Conservation (phyloP, 73 alveolate genomes). For the Tetrahymena elliotti region DNA sequence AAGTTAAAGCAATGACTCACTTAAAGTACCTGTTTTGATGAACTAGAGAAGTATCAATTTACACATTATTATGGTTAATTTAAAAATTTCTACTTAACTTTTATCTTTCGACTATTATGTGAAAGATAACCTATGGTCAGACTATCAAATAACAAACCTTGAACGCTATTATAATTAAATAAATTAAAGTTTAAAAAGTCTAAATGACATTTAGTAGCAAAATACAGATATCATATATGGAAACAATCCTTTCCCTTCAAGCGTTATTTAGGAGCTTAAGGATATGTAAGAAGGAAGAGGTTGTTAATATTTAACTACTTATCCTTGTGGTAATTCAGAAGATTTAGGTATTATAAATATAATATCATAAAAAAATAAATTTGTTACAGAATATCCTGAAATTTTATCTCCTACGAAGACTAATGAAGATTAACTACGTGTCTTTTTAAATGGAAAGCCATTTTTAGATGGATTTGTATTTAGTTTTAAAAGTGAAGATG, state of each 20-base stretch:
- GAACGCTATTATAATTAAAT: background rate
- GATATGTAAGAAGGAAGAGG: background rate
- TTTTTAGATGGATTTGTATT: background rate
- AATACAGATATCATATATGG: background rate
- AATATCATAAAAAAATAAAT: background rate
- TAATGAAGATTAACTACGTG: background rate
- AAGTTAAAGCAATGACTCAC: background rate
- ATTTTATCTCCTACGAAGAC: background rate
- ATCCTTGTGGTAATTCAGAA: background rate
- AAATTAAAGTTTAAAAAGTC: background rate
- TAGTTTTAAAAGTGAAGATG: background rate
- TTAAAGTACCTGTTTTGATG: background rate
- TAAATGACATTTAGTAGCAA: background rate
- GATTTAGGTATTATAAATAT: background rate
- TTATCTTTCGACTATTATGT: background rate
- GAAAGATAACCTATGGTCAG: background rate
- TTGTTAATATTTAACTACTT: background rate
- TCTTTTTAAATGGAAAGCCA: background rate
- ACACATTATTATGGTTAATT: background rate
- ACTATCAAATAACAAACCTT: background rate
- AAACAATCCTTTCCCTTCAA: background rate
- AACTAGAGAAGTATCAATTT: background rate
- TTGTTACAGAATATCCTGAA: background rate
- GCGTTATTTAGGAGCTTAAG: background rate
- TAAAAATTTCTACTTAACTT: background rate